Base-by-base conservation (phyloP, 305 asterid genomes). In the Fraxinus albicans region DNA sequence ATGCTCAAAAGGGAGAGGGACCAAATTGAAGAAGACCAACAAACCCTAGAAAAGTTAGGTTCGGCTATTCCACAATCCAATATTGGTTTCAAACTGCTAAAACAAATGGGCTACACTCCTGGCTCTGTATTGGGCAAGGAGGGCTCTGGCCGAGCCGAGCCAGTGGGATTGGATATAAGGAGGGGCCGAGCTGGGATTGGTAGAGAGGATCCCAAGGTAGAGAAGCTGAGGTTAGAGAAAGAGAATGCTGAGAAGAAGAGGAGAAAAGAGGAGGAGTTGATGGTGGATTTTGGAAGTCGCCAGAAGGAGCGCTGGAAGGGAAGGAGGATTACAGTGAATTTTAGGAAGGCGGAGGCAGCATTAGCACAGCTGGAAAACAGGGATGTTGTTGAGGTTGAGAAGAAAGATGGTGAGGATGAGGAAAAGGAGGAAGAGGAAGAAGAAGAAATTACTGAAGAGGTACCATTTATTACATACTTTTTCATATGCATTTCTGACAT, bases 71-170 rank as follows among this genome's bases (percentile, higher is more conserved):
- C 98, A 4, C 94, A 93, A 86, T 91, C 97, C 58, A 95, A 93
- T 86, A 93, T 95, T 69, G 99, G 99, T 77, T 95, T 94, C 90
- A 95, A 94, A 87, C 77, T 95, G 90, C 84, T 95, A 79, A 95
- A 95, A 82, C 98, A 91, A 80, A 95, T 95, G 97, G 99, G 99
- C 12, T 95, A 94, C 85, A 89, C 94, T 82, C 98, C 99, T 10
- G 97, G 99, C 76, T 89, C 95, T 33, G 92, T 97, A 29, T 86
- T 95, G 86, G 98, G 99, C n/a, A 95, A 92, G 87, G 97, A 93
- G 81, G 94, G 97, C 19, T 91, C 96, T 0, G 98, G 99, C 25
- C 85, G 88, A 82, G 89, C 89, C 78, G 97, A 91, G 82, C 99
- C 98, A 0, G 88, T 95, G 82, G 89, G 85, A 44, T 84, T 93